Conservation (phyloP, 768 basidiomycete species). For the Lactarius sp. region DNA sequence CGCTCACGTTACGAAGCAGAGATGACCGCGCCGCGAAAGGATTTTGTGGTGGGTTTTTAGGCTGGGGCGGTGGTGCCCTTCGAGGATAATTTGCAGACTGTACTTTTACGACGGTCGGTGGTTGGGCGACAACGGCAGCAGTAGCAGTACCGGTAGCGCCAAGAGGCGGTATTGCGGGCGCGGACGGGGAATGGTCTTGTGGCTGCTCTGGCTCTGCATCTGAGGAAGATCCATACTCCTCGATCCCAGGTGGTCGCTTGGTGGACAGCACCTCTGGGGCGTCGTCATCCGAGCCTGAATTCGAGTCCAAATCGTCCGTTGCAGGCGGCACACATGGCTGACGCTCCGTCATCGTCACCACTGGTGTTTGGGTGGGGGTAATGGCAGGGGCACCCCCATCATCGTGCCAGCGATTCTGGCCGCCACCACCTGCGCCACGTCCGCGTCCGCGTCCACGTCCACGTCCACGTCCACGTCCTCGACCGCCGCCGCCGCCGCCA, state of each 20-base stretch:
- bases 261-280: slow-evolving; percentile 59
- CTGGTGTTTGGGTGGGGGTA: neutral
- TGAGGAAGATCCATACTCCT: slow-evolving; percentile 16
- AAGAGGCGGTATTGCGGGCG: neutral
- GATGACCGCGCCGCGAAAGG: slow-evolving; percentile 65
- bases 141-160: neutral
- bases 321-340: slow-evolving; percentile 13
- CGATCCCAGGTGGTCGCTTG: slow-evolving; percentile 34
- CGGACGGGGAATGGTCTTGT: neutral
- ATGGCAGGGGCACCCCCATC: neutral
- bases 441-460: slow-evolving; percentile 30
- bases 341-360: neutral
- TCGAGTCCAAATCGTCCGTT: neutral
- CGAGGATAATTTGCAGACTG: slow-evolving; percentile 14
- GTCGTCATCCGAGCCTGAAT: slow-evolving; percentile 31
- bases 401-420: neutral
- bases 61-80: slow-evolving; percentile 36
- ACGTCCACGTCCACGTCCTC: slow-evolving; percentile 28
- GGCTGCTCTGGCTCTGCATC: slow-evolving; percentile 4
- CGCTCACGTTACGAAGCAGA: slow-evolving; percentile 74
- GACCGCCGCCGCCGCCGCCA: neutral
- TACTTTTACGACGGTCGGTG: slow-evolving; percentile 10
- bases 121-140: neutral
- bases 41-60: slow-evolving; percentile 50
- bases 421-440: slow-evolving; percentile 33